These are phyloP conservation scores for Hypoxylon sp. DNA, from an alignment of 2,329 filamentous ascomycete species.

Conservation along the genomic window DNA sequence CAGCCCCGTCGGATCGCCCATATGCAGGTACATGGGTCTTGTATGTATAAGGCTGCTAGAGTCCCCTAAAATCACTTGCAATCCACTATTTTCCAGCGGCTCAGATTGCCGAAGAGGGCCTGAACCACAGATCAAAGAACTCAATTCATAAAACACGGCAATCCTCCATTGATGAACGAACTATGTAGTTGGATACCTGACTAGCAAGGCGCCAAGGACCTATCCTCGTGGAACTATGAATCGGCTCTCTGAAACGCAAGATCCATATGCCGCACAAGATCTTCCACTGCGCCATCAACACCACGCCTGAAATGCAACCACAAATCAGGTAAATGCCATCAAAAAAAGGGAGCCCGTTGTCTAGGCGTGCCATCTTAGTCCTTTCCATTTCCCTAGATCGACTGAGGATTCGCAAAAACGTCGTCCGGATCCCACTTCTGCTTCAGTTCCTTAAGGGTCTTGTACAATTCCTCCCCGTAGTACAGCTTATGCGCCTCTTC, in stretches of 20 bases:
- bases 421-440: slow-evolving; percentile 45
- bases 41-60: neutral
- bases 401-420: slow-evolving; percentile 52
- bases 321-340: neutral
- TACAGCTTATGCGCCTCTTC: slow-evolving; percentile 48
- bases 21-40: slow-evolving; percentile 8
- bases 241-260: neutral
- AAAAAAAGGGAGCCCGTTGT: neutral
- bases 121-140: neutral
- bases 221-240: neutral
- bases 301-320: neutral
- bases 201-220: neutral
- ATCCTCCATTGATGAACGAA: neutral
- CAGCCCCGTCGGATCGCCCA: no score
- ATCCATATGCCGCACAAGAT: neutral
- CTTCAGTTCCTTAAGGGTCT: slow-evolving; percentile 48
- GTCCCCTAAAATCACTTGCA: no score
- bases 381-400: slow-evolving; percentile 33
- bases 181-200: neutral
- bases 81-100: no score
- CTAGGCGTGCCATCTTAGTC: neutral
- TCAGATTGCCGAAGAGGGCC: neutral
- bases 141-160: slow-evolving; percentile 1
- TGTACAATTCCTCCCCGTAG: slow-evolving; percentile 41
- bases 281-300: slow-evolving; percentile 1